These are phyloP conservation scores for Podila epigama DNA, from an alignment of 192 early-diverging fungal genomes.

Conservation along the genomic window DNA sequence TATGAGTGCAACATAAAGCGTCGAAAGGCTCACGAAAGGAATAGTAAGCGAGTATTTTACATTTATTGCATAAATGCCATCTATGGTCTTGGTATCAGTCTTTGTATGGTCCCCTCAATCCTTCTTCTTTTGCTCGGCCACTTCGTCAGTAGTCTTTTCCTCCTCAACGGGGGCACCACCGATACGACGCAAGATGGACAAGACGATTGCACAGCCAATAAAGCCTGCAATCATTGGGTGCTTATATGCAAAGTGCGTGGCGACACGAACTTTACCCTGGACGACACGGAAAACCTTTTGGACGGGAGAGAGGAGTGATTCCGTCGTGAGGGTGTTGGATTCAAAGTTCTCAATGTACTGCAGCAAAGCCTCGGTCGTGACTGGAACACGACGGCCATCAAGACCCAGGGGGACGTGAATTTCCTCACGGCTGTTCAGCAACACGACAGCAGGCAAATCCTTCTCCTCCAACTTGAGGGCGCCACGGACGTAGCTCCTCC, in stretches of 20 bases:
- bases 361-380: slow-evolving; percentile 20
- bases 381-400: slow-evolving; percentile 25
- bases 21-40: too few species aligned
- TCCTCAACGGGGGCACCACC: background rate
- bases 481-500: slow-evolving; percentile 66
- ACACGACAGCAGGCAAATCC: slow-evolving; percentile 35
- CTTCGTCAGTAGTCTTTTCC: background rate
- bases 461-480: slow-evolving; percentile 53
- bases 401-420: slow-evolving; percentile 21
- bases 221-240: slow-evolving; percentile 10
- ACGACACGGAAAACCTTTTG: slow-evolving; percentile 31
- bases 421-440: slow-evolving; percentile 41
- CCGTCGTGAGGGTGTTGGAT: slow-evolving; percentile 9
- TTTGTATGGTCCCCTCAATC: too few species aligned
- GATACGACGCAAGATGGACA: slow-evolving; percentile 23
- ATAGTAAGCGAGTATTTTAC: too few species aligned
- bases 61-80: too few species aligned
- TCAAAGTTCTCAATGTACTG: slow-evolving; percentile 25
- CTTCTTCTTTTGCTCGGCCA: background rate
- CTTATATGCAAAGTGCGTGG: slow-evolving; percentile 3
- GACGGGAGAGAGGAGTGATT: slow-evolving; percentile 15
- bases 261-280: background rate
- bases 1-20: too few species aligned
- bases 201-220: slow-evolving; percentile 10
- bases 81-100: too few species aligned